A percentile compares a stretch with the other conserved stretches of the same genome.
Evolutionary conservation across 148 eudicot genomes (phyloP).

Genomic region (Gaultheria prostrata): DNA sequence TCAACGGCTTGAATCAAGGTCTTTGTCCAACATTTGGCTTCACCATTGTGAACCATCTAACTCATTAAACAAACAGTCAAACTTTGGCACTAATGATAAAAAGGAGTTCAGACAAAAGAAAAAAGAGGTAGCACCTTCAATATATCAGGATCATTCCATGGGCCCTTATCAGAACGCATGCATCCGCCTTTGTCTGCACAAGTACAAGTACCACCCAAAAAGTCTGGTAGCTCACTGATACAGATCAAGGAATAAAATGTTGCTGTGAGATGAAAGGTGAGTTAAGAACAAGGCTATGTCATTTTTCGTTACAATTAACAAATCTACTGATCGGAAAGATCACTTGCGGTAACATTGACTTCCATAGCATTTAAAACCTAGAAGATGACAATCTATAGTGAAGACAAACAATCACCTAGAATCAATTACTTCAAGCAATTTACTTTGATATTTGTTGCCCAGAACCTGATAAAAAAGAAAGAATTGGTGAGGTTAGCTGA

Average conservation of each 20-base stretch:
- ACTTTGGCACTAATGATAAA: neutral
- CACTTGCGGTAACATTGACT: neutral
- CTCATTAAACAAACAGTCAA: conserved; percentile 14
- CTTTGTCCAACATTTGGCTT: conserved; percentile 63
- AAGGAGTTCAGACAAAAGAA: neutral
- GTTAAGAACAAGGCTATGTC: neutral
- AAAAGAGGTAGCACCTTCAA: conserved; percentile 52
- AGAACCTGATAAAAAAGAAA: conserved; percentile 54
- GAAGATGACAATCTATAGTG: conserved; percentile 1
- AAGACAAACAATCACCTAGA: conserved; percentile 51
- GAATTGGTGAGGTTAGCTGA: neutral
- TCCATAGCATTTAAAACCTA: neutral
- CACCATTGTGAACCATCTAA: conserved; percentile 88
- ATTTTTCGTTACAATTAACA: neutral
- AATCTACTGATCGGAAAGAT: neutral
- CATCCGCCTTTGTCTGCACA: conserved; percentile 85
- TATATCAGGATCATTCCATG: conserved; percentile 83
- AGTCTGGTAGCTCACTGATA: conserved; percentile 84
- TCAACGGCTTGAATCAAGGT: conserved; percentile 40
- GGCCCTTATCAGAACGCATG: conserved; percentile 85
- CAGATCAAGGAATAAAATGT: conserved; percentile 14
- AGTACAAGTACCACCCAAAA: conserved; percentile 80
- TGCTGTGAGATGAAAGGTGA: conserved; percentile 5
- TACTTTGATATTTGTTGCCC: conserved; percentile 87
- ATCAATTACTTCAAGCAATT: conserved; percentile 82